Conservation (phyloP, 305 asterid genomes). For the Euphrasia arctica region DNA sequence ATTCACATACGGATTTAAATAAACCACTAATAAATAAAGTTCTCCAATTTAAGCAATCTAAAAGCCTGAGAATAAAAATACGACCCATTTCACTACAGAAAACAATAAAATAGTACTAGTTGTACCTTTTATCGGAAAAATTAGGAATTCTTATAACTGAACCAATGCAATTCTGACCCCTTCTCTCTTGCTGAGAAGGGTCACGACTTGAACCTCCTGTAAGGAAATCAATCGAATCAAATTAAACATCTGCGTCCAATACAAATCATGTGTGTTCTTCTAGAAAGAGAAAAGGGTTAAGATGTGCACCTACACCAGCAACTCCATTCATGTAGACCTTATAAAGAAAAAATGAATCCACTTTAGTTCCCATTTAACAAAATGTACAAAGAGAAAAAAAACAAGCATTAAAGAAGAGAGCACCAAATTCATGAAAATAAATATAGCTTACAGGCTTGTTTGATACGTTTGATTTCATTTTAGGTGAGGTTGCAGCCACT, state of each 20-base stretch:
- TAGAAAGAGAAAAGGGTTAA: slow-evolving; percentile 11
- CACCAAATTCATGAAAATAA: slow-evolving; percentile 33
- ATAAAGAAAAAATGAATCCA: slow-evolving; percentile 17
- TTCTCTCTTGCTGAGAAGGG: slow-evolving; percentile 39
- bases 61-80: not conserved
- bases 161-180: slow-evolving; percentile 63
- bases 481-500: slow-evolving; percentile 55
- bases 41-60: not conserved
- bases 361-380: slow-evolving; percentile 27
- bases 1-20: not conserved
- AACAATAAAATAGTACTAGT: not conserved
- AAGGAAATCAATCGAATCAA: slow-evolving; percentile 17
- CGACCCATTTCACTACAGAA: not conserved
- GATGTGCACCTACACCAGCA: slow-evolving; percentile 47
- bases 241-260: slow-evolving; percentile 16
- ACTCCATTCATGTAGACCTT: slow-evolving; percentile 50
- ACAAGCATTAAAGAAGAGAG: not conserved
- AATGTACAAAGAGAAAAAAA: slow-evolving; percentile 13
- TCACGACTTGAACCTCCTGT: slow-evolving; percentile 43
- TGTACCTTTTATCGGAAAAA: slow-evolving; percentile 56
- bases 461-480: slow-evolving; percentile 44
- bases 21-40: too few species aligned
- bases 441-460: slow-evolving; percentile 42
- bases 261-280: not conserved
- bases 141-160: slow-evolving; percentile 50